phyloP scores from a whole-genome alignment of 2,329 filamentous ascomycete genomes.

The Massarina eburnea region DNA sequence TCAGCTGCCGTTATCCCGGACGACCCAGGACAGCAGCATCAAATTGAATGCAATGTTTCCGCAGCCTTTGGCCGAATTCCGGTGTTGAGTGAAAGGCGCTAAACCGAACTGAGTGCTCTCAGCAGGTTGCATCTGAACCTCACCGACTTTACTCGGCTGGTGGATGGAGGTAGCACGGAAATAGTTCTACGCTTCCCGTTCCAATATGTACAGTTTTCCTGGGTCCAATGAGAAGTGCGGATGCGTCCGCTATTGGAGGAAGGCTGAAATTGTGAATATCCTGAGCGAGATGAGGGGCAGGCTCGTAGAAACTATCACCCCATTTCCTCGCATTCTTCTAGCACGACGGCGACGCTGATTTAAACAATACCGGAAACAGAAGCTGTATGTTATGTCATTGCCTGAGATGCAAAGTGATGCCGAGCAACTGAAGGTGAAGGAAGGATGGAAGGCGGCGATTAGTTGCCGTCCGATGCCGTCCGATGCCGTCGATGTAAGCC shows the following conservation, averaged over 20 bases:
- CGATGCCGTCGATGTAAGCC: neutral
- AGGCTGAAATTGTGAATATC: neutral
- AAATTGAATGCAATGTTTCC: neutral
- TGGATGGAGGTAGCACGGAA: slow-evolving; percentile 11
- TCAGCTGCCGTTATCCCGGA: slow-evolving; percentile 6
- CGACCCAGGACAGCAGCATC: neutral
- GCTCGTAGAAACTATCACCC: neutral
- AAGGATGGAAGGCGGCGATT: neutral
- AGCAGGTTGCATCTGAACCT: slow-evolving; percentile 9
- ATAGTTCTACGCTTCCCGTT: slow-evolving; percentile 6
- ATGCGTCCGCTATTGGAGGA: neutral
- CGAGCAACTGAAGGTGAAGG: neutral
- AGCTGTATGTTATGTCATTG: neutral
- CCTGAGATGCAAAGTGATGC: neutral
- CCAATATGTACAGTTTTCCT: neutral
- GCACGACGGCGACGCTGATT: neutral
- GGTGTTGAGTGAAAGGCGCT: slow-evolving; percentile 10
- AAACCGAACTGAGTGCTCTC: slow-evolving; percentile 11
- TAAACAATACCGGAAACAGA: slow-evolving; percentile 1
- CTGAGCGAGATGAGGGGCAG: neutral
- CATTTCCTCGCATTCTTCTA: neutral
- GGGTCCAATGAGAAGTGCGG: neutral
- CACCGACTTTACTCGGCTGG: slow-evolving; percentile 26
- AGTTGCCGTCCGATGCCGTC: slow-evolving; percentile 1
- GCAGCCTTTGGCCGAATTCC: slow-evolving; percentile 4